phyloP scores from a whole-genome alignment of 2,329 filamentous ascomycete species.

The Pseudogymnoascus sp. region DNA sequence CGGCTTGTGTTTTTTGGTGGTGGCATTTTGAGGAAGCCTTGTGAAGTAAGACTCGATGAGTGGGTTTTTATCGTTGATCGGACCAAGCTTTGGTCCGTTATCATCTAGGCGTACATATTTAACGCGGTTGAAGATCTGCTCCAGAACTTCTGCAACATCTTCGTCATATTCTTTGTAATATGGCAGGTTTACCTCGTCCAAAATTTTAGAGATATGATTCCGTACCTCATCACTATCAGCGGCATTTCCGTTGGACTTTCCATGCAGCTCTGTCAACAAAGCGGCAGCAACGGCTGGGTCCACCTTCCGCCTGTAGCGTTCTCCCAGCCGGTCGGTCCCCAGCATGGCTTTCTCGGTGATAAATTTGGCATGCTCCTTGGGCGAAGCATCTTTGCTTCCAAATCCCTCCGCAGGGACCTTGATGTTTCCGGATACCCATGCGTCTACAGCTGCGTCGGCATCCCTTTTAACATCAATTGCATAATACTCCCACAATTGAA shows the following conservation, averaged over 20 bases:
- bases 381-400: slow-evolving; percentile 41
- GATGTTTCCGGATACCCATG: slow-evolving; percentile 58
- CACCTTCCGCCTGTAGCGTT: slow-evolving; percentile 64
- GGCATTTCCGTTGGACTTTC: slow-evolving; percentile 51
- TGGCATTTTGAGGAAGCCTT: slow-evolving; percentile 68
- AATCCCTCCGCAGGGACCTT: slow-evolving; percentile 45
- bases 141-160: slow-evolving; percentile 72
- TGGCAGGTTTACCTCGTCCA: slow-evolving; percentile 78
- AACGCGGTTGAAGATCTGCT: slow-evolving; percentile 87
- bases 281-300: slow-evolving; percentile 63
- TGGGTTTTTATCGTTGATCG: slow-evolving; percentile 67
- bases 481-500: slow-evolving; percentile 91
- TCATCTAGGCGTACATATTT: slow-evolving; percentile 93
- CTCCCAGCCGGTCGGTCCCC: slow-evolving; percentile 66
- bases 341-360: slow-evolving; percentile 56
- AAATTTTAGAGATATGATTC: slow-evolving; percentile 50
- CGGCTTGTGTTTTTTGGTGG: slow-evolving; percentile 65
- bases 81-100: slow-evolving; percentile 77
- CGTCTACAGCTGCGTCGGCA: slow-evolving; percentile 56
- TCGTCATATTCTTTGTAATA: slow-evolving; percentile 88
- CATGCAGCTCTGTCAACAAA: slow-evolving; percentile 58
- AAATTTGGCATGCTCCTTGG: slow-evolving; percentile 48
- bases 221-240: slow-evolving; percentile 43
- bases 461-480: slow-evolving; percentile 70
- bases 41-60: slow-evolving; percentile 95